Conservation (phyloP, 495 filamentous ascomycete genomes). For the Trypethelium eluteriae region DNA sequence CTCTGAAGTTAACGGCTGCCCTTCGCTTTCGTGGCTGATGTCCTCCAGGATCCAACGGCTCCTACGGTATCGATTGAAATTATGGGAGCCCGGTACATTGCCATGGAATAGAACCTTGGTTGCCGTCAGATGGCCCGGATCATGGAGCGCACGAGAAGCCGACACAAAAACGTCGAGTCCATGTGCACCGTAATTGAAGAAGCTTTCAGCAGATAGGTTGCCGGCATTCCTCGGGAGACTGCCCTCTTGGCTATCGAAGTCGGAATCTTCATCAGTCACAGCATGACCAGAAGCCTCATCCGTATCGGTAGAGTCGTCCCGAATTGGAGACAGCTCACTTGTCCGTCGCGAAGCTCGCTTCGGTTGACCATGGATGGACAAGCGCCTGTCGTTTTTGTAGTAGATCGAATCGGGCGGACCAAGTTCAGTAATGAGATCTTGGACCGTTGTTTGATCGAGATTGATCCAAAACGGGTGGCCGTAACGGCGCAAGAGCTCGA, state of each 20-base stretch:
- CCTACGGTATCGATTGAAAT: conserved; percentile 89
- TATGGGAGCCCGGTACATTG: conserved; percentile 91
- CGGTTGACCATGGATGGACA: conserved; percentile 73
- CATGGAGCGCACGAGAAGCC: conserved; percentile 50
- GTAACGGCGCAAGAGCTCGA: conserved; percentile 62
- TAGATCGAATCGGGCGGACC: conserved; percentile 95
- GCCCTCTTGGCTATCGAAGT: conserved; percentile 54
- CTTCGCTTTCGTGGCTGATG: conserved; percentile 25
- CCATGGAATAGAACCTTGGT: conserved; percentile 87
- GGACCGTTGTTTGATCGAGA: conserved; percentile 74
- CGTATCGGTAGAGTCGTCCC: conserved; percentile 62
- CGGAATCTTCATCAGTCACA: conserved; percentile 54
- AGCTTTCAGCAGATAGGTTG: conserved; percentile 61
- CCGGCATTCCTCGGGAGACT: conserved; percentile 42
- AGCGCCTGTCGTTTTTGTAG: conserved; percentile 80
- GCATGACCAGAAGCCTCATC: conserved; percentile 69
- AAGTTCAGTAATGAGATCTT: conserved; percentile 82
- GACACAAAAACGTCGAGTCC: conserved; percentile 93
- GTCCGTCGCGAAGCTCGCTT: conserved; percentile 15
- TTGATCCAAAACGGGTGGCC: conserved; percentile 56
- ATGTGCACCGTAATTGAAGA: conserved; percentile 94
- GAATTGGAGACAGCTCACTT: conserved; percentile 32
- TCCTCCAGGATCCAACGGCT: conserved; percentile 77
- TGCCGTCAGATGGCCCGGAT: conserved; percentile 57
- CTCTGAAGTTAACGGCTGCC: conserved; percentile 57